phyloP scores from a whole-genome alignment of 2,329 filamentous ascomycete genomes.

The Fusarium sp. region DNA sequence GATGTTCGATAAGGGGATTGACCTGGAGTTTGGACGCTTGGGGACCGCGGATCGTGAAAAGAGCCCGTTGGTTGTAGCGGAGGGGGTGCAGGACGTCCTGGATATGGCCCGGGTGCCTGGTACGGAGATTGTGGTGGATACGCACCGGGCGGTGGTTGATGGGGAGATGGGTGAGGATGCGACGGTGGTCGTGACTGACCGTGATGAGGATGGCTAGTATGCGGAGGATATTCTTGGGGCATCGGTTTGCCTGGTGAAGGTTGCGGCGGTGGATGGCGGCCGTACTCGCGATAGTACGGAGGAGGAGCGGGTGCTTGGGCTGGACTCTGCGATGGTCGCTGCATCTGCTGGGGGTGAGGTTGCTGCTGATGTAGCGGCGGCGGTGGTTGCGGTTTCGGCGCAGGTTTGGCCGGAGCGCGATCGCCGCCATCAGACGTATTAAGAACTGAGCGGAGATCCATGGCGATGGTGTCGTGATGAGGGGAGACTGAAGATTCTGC shows the following conservation, averaged over 20 bases:
- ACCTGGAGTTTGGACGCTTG: slow-evolving; percentile 56
- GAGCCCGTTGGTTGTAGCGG: slow-evolving; percentile 58
- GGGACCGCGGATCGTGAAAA: slow-evolving; percentile 61
- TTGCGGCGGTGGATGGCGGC: slow-evolving; percentile 56
- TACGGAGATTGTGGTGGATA: slow-evolving; percentile 54
- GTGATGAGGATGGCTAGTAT: slow-evolving; percentile 43
- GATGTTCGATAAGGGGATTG: slow-evolving; percentile 60
- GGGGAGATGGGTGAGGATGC: slow-evolving; percentile 48
- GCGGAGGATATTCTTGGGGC: slow-evolving; percentile 56
- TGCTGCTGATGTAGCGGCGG: slow-evolving; percentile 43
- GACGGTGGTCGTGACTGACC: slow-evolving; percentile 48
- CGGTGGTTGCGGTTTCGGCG: slow-evolving; percentile 48
- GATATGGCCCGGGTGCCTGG: slow-evolving; percentile 54
- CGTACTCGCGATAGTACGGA: slow-evolving; percentile 63
- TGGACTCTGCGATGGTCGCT: slow-evolving; percentile 53
- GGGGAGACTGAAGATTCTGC: slow-evolving; percentile 16
- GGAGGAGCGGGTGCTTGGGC: slow-evolving; percentile 37
- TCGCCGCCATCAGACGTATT: slow-evolving; percentile 62
- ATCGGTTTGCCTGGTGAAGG: slow-evolving; percentile 59
- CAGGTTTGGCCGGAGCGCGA: slow-evolving; percentile 48
- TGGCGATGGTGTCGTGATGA: slow-evolving; percentile 30
- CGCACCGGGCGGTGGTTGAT: slow-evolving; percentile 41
- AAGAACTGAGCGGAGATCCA: slow-evolving; percentile 66
- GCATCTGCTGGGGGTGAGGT: slow-evolving; percentile 54
- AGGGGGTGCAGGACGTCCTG: slow-evolving; percentile 54